Evolutionary conservation across 495 filamentous ascomycete species (phyloP), one percentile per base, ranked within the genome.

Genomic region (Aspergillus bridgeri): DNA sequence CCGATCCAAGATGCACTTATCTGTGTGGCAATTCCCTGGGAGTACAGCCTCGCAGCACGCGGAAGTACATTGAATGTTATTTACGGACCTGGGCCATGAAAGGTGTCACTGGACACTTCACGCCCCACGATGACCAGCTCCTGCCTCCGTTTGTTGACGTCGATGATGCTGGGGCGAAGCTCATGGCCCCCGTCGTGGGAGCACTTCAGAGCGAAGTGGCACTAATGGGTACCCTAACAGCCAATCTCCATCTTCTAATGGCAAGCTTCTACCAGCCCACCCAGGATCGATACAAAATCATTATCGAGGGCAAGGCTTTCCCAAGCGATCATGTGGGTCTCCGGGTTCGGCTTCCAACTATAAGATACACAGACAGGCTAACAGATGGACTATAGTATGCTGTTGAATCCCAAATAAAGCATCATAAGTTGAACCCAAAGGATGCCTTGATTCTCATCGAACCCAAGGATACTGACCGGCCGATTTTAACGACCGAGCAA

Each of bases 1-100:
- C 65, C 6, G 67, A 76, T 23, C 60, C 75, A 29, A 71, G 68
- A 51, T 88, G 84, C 70, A 87, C 91, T 64, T 98, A 98, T 69
- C 81, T 98, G 44, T 96, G 92, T 66, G 94, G 94, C n/a, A 96
- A 98, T 75, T 98, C 94, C 5, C 81, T 98, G 9, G 94, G 94
- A 44, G 80, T 95, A 29, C 94, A 98, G 67, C 95, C 94, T 42
- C 83, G 82, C 56, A 80, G 81, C 54, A 91, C 87, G 2, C 76
- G 80, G 44, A 74, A 79, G 17, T 88, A 90, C 60, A 81, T 98
- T 62, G 79, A 85, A 43, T 81, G 86, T 53, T 92, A 96, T 66
- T 83, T 98, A 27, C 74, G 80, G 21, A 89, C 91, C 15, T 98
- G 94, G 94, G 89, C 89, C 3, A 88, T 86, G 1, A 94, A 96